Evolutionary conservation across 352 stramenopile species (phyloP), one percentile per base, ranked within the genome.

Genomic region (Phytophthora tentaculata): DNA sequence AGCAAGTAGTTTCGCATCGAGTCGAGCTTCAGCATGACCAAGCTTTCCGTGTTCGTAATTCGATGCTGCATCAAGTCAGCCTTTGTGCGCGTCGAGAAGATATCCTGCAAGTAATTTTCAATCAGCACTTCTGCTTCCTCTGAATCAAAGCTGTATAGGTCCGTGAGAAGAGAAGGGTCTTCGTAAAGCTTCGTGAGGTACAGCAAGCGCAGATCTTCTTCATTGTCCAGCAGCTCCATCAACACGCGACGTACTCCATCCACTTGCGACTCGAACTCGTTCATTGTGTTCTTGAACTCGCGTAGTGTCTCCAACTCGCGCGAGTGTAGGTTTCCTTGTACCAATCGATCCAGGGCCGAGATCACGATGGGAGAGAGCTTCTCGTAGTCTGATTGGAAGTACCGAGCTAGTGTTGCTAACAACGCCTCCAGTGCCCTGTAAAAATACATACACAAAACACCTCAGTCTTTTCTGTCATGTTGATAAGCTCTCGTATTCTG

Each of bases 71-170:
- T 64, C 0, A 92, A 57, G 14, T 64, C 74, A 9, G 80, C 81
- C 39, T 84, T 91, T 10, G 83, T 89, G 10, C 78, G 77, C 0
- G 81, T 91, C 10, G 84, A 84, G 54, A 89, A 84, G 24, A 92
- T 92, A 44, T 92, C 80, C 37, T 89, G 80, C n/a, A 91, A 59
- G 45, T 91, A 91, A 23, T 84, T 88, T 55, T 91, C 80, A 24
- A 91, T 71, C 47, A 91, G 54, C 0, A 77, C 79, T 61, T 90
- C 82, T 3, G 80, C 82, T 64, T 89, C 80, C 69, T 90, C 82
- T 7, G 81, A 84, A 58, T 90, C 82, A 39, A 88, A 86, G 24
- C 76, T 84, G 63, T 74, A 88, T 19, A 86, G 43, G 64, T 86
- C 69, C 13, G 47, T 37, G 8, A 53, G 47, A 53, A 19, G 72